Conservation (phyloP, 441 rosid genomes). For the Adansonia madagascariensis region DNA sequence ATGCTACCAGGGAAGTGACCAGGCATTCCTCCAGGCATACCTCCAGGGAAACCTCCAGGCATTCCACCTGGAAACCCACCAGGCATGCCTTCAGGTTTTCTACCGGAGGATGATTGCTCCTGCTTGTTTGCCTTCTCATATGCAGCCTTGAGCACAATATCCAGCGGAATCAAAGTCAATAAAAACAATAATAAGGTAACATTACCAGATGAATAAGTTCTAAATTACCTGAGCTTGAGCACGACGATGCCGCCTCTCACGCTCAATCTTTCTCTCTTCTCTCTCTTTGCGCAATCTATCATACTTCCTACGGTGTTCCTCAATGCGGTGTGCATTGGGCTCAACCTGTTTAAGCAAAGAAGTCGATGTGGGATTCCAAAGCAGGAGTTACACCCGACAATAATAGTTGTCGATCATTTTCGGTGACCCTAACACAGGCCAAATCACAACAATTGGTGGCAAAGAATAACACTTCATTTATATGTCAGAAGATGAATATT, state of each 20-base stretch:
- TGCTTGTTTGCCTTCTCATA: slow-evolving; percentile 91
- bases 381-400: neutral
- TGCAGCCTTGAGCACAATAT: slow-evolving; percentile 62
- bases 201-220: neutral
- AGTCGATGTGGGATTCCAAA: slow-evolving; percentile 23
- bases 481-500: neutral
- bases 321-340: slow-evolving; percentile 84
- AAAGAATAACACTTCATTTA: neutral
- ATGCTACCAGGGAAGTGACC: slow-evolving; percentile 41
- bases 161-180: neutral
- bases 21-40: slow-evolving; percentile 47
- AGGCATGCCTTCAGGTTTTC: slow-evolving; percentile 60
- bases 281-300: slow-evolving; percentile 81
- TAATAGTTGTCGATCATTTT: neutral
- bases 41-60: slow-evolving; percentile 29
- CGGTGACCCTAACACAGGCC: neutral
- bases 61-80: slow-evolving; percentile 27
- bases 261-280: slow-evolving; percentile 75
- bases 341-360: slow-evolving; percentile 66
- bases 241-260: slow-evolving; percentile 68
- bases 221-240: slow-evolving; percentile 84
- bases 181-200: slow-evolving; percentile 12
- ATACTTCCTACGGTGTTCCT: slow-evolving; percentile 94
- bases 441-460: neutral
- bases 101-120: slow-evolving; percentile 83